Evolutionary conservation across 1,284 basidiomycete species (phyloP), one percentile per base, ranked within the genome.

Genomic region (Ceratobasidium papillatum): DNA sequence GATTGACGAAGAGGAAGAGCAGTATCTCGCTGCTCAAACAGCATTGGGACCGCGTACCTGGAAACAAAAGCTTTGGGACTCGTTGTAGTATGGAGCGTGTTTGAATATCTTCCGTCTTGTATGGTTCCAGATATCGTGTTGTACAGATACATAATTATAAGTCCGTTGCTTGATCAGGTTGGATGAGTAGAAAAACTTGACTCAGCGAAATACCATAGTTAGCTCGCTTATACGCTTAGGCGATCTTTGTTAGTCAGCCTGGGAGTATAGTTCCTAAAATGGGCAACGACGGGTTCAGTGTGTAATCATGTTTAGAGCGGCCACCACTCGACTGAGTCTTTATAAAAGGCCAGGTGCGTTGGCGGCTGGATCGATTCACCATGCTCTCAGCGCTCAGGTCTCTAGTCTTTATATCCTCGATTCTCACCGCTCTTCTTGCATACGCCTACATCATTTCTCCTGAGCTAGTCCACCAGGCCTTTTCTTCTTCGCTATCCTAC

Each of bases 1-100:
- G 79, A 91, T 92, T 75, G 86, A 90, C 77, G 90, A 91, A 75
- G 87, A 90, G 77, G 89, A 91, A 78, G 84, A 84, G 78, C 81
- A 80, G 71, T 88, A 84, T 78, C 76, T 85, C 66, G 80, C 80
- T 47, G 81, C 82, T 71, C 82, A 87, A 78, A 83, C 81, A 36
- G 75, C 71, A 32, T 54, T 51, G 30, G 77, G 77, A 22, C 78
- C 78, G 11, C 74, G 59, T 25, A 77, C 78, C 49, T 63, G 71
- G 34, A 75, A 73, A 74, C 77, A 78, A 56, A 75, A 73, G 64
- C 66, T 78, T 25, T 77, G 76, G 78, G 78, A 77, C 64, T 47
- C 76, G 22, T 72, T 78, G 71, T 78, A 76, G 64, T 27, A 14
- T 52, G 14, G 56, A 27, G 22, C 30, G 58, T 49, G n/a, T 51